These are phyloP conservation scores for Chytriomyces confervae DNA, from an alignment of 192 early-diverging fungal genomes.

Conservation along the genomic window DNA sequence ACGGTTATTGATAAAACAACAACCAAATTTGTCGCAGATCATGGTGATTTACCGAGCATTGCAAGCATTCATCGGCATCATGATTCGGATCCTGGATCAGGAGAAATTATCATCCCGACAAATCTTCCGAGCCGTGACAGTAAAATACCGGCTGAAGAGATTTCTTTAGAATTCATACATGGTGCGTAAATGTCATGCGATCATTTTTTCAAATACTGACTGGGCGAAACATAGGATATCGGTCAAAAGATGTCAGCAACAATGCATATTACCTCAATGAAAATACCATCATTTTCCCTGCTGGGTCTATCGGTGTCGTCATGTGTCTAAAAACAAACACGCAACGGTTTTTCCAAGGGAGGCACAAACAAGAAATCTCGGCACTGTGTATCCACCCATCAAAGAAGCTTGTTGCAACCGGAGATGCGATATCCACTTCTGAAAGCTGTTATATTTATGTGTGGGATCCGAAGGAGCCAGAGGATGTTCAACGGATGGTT, in stretches of 20 bases:
- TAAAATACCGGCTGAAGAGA: slow-evolving; percentile 29
- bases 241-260: slow-evolving; percentile 38
- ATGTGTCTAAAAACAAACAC: slow-evolving; percentile 25
- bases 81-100: slow-evolving; percentile 22
- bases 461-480: slow-evolving; percentile 38
- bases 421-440: slow-evolving; percentile 25
- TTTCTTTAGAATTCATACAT: slow-evolving; percentile 31
- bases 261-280: slow-evolving; percentile 37
- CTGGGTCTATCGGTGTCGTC: slow-evolving; percentile 37
- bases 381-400: slow-evolving; percentile 33
- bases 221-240: slow-evolving; percentile 23
- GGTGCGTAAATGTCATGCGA: slow-evolving; percentile 1
- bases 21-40: neutral
- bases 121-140: slow-evolving; percentile 10
- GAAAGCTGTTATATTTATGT: slow-evolving; percentile 36
- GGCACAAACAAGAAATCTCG: slow-evolving; percentile 38
- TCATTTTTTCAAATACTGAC: neutral
- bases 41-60: neutral
- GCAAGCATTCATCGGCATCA: slow-evolving; percentile 23
- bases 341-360: slow-evolving; percentile 39
- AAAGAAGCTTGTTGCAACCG: slow-evolving; percentile 31
- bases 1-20: no score
- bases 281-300: slow-evolving; percentile 34
- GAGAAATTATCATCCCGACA: slow-evolving; percentile 34
- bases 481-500: slow-evolving; percentile 37